Conservation (phyloP, 495 filamentous ascomycete species). For the Aspergillus cristatus region DNA sequence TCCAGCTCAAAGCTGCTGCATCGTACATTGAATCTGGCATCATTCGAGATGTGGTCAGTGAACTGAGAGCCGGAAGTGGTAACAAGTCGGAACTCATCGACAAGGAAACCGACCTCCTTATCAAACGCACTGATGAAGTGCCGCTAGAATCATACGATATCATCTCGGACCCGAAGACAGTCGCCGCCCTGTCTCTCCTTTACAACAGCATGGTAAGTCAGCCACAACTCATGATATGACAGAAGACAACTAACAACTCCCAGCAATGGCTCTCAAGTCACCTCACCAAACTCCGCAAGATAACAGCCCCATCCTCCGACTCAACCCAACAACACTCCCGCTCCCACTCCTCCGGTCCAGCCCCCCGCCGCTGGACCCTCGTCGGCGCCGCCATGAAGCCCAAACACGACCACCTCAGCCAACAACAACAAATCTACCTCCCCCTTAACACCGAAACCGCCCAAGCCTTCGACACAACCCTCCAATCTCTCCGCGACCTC, state of each 20-base stretch:
- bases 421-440: slow-evolving; percentile 60
- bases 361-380: slow-evolving; percentile 70
- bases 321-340: slow-evolving; percentile 28
- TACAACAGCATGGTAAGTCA: slow-evolving; percentile 76
- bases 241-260: slow-evolving; percentile 9
- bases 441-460: slow-evolving; percentile 85
- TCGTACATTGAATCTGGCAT: slow-evolving; percentile 59
- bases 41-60: slow-evolving; percentile 53
- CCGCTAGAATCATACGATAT: slow-evolving; percentile 68
- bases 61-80: slow-evolving; percentile 45
- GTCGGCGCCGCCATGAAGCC: slow-evolving; percentile 49
- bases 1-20: slow-evolving; percentile 62
- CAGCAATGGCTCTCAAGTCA: slow-evolving; percentile 85
- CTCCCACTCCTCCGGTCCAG: slow-evolving; percentile 16
- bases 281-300: slow-evolving; percentile 63
- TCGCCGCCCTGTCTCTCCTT: slow-evolving; percentile 73
- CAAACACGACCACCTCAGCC: slow-evolving; percentile 39
- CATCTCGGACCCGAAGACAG: slow-evolving; percentile 79
- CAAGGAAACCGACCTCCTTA: slow-evolving; percentile 57
- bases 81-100: slow-evolving; percentile 31
- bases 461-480: slow-evolving; percentile 71
- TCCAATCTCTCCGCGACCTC: slow-evolving; percentile 70
- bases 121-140: slow-evolving; percentile 52
- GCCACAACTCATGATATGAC: not conserved
- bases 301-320: slow-evolving; percentile 43